These are phyloP conservation scores for Wickerhamiella parazyma DNA, from an alignment of 805 yeast genomes.

Conservation along the genomic window DNA sequence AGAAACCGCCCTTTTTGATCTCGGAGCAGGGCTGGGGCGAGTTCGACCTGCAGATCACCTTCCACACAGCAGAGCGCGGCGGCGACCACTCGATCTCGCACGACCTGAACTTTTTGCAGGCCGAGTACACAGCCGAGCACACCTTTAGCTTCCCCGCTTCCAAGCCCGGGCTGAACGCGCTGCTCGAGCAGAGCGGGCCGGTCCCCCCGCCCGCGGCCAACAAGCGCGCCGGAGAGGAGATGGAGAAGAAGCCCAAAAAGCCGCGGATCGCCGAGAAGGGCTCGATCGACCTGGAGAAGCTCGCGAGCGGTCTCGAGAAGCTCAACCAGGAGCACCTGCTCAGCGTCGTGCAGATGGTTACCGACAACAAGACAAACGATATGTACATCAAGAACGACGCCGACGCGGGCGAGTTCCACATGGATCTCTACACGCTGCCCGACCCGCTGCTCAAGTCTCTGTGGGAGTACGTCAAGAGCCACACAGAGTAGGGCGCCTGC, in stretches of 20 bases:
- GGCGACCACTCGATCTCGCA: constrained; percentile 82
- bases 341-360: constrained; percentile 94
- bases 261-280: constrained; percentile 35
- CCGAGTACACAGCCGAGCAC: constrained; percentile 66
- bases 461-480: constrained; percentile 86
- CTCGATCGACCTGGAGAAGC: constrained; percentile 70
- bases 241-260: constrained; percentile 23
- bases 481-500: constrained; percentile 23
- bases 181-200: constrained; percentile 69
- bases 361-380: constrained; percentile 86
- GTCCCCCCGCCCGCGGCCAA: constrained; percentile 39
- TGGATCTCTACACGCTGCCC: constrained; percentile 89
- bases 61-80: constrained; percentile 66
- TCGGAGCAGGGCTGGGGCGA: constrained; percentile 99
- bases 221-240: constrained; percentile 28
- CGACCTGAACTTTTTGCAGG: constrained; percentile 75
- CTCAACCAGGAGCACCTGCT: constrained; percentile 83
- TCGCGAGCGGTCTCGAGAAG: constrained; percentile 81
- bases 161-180: constrained; percentile 57
- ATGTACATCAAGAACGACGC: constrained; percentile 93
- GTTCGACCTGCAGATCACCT: constrained; percentile 70
- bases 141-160: constrained; percentile 59
- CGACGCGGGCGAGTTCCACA: constrained; percentile 93
- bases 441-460: constrained; percentile 80
- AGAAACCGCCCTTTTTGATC: constrained; percentile 72